phyloP scores from a whole-genome alignment of 106 monocot genomes.

The Agapanthus africanus region DNA sequence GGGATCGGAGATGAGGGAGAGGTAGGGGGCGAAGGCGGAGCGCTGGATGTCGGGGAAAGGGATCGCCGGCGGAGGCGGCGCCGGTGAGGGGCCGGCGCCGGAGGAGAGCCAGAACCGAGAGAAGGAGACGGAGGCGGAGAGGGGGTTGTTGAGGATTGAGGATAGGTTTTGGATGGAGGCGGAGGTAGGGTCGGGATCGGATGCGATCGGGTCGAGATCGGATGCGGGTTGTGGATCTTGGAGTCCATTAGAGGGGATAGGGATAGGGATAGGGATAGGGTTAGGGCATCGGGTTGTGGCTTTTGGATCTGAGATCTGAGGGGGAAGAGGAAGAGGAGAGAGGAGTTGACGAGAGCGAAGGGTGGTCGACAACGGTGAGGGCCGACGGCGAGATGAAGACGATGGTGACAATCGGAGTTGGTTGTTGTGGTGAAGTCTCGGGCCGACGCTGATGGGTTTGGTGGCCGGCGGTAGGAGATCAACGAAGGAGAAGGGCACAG shows the following conservation, averaged over 20 bases:
- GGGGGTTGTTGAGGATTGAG: constrained; percentile 92
- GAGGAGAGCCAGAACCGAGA: too few relatives aligned
- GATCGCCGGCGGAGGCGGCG: constrained; percentile 20
- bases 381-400: too few relatives aligned
- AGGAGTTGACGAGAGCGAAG: too few relatives aligned
- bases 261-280: background rate
- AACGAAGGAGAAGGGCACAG: too few relatives aligned
- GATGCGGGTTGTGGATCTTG: background rate
- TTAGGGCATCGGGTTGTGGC: too few relatives aligned
- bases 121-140: constrained; percentile 32
- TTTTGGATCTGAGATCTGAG: too few relatives aligned
- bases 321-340: too few relatives aligned
- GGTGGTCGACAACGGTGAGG: too few relatives aligned
- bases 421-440: too few relatives aligned
- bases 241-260: background rate
- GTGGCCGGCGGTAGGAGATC: too few relatives aligned
- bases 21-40: constrained; percentile 60
- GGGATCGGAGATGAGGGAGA: constrained; percentile 56
- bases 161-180: constrained; percentile 65
- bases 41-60: constrained; percentile 43
- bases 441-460: too few relatives aligned
- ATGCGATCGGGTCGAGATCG: constrained; percentile 21
- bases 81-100: constrained; percentile 41
- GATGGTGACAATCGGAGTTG: too few relatives aligned
- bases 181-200: constrained; percentile 30